phyloP scores from a whole-genome alignment of 2,329 filamentous ascomycete species.

The Cladophialophora chaetospira region DNA sequence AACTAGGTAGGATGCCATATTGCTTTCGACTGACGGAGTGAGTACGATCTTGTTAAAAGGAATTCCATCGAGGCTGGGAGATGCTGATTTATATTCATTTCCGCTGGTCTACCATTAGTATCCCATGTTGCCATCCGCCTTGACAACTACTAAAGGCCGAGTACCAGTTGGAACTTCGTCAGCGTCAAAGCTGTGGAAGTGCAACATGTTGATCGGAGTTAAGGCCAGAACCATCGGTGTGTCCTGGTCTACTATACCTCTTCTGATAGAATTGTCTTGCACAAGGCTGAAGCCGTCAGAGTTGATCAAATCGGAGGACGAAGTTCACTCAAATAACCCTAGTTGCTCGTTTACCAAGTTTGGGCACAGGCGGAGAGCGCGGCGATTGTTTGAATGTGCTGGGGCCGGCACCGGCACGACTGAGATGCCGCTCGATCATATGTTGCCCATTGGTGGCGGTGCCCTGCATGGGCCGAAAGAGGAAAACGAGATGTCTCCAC shows the following conservation, averaged over 20 bases:
- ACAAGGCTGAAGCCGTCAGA: neutral
- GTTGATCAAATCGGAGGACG: no score
- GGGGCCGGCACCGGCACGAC: neutral
- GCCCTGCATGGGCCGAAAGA: no score
- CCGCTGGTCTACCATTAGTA: neutral
- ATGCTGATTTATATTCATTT: neutral
- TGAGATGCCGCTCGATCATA: neutral
- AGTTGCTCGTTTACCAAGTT: conserved; percentile 12
- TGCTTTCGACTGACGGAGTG: neutral
- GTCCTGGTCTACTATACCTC: neutral
- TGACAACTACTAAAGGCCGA: neutral
- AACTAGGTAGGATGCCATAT: conserved; percentile 34
- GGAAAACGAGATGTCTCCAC: no score
- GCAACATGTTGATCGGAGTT: no score
- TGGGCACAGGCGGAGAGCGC: no score
- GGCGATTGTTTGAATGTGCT: neutral
- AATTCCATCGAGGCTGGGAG: neutral
- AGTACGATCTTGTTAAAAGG: neutral
- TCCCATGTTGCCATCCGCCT: neutral
- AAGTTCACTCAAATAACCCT: no score
- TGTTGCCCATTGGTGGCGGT: no score
- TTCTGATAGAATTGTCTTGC: neutral
- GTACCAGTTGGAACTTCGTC: neutral
- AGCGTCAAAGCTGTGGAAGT: no score
- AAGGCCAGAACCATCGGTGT: neutral